Base-by-base conservation (phyloP, 257 asterid species). In the Rubia yunnanensis region DNA sequence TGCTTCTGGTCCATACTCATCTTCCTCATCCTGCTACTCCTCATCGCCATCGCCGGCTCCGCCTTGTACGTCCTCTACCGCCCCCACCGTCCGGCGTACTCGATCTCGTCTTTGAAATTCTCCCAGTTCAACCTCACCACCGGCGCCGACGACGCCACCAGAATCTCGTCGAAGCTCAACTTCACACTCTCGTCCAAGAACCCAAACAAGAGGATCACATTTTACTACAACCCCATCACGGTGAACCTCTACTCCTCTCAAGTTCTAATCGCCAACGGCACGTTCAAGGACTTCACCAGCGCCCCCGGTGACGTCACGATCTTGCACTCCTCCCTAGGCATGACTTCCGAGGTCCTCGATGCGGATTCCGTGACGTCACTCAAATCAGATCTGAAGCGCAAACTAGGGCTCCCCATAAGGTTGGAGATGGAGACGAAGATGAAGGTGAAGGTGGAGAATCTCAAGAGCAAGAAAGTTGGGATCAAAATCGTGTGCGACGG, bases 31-130 rank as follows among this genome's bases (percentile, higher is more conserved):
- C 24, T 86, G 64, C 72, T 86, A 67, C 77, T 91, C 79, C 81
- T 86, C 32, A 84, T 80, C 67, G 78, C 88, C 81, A 86, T 84
- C 50, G 90, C 78, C 72, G 80, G 79, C 65, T 86, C 96, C 35
- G 85, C 82, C 10, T 67, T 90, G 72, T 88, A 86, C 86, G 77
- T 55, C n/a, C 86, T 90, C 52, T 88, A 88, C 88, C 87, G 76
- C 66, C 97, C 97, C 55, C 90, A 73, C 67, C 84, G 74, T 53
- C 95, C 98, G 0, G 7, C 64, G 1, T 84, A 88, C 86, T 80
- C 96, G 5, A 77, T 86, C 68, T 76, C 88, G 36, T 81, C 92
- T 48, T 72, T 92, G 41, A 92, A 81, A 55, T 67, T 92, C 72
- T 66, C 91, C 5, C 38, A 82, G 0, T 84, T 87, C 68, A 89